phyloP scores from a whole-genome alignment of 1,284 basidiomycete species.

The Rhodotorula sp. region DNA sequence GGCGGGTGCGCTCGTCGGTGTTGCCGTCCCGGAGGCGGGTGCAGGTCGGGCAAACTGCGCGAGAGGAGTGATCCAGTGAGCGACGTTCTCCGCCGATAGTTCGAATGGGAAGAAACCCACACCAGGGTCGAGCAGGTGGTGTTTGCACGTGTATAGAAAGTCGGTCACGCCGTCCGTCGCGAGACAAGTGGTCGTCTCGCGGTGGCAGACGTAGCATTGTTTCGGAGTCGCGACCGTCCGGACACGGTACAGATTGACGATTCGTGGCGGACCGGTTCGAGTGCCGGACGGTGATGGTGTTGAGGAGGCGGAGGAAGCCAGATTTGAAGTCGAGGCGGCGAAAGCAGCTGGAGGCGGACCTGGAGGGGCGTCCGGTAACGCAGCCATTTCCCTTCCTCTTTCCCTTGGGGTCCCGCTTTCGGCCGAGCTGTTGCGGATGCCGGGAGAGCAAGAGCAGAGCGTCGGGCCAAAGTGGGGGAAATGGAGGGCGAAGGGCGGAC shows the following conservation, averaged over 20 bases:
- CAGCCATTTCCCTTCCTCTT: too few species aligned
- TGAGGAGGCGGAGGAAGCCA: not conserved
- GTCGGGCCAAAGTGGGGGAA: too few species aligned
- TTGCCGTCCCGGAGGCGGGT: not conserved
- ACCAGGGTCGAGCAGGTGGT: conserved; percentile 32
- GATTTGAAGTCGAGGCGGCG: not conserved
- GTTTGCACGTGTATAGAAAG: conserved; percentile 30
- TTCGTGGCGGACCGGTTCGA: conserved; percentile 18
- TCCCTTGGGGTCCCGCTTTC: too few species aligned
- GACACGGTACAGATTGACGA: conserved; percentile 31
- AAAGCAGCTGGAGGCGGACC: not conserved
- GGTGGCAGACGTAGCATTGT: conserved; percentile 31
- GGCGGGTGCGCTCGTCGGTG: not conserved
- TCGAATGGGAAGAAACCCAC: conserved; percentile 15
- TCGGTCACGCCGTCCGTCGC: conserved; percentile 31
- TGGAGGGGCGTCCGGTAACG: not conserved
- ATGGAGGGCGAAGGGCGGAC: too few species aligned
- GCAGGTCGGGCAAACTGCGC: conserved; percentile 36
- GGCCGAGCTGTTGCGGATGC: too few species aligned
- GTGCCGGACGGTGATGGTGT: not conserved
- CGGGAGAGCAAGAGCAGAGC: too few species aligned
- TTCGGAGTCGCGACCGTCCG: conserved; percentile 26
- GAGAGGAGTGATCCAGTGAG: too few species aligned
- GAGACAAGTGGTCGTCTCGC: conserved; percentile 31
- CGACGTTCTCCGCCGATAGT: fast-evolving